Evolutionary conservation across 2,329 filamentous ascomycete genomes (phyloP).

Genomic region (Fusarium continuum): DNA sequence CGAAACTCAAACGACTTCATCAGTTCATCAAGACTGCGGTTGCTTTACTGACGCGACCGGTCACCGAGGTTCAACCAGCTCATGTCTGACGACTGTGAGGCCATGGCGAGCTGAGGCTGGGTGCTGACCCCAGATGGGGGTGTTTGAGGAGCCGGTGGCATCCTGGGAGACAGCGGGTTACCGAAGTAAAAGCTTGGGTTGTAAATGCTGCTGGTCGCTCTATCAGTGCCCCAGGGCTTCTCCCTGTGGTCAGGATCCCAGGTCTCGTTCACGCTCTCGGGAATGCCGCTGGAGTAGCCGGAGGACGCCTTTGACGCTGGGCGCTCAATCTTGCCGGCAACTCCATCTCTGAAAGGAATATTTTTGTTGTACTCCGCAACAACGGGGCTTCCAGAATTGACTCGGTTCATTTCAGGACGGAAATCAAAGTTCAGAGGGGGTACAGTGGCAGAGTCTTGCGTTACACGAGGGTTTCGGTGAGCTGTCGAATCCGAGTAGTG

Average conservation of each 20-base stretch:
- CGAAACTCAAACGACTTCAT: slow-evolving; percentile 28
- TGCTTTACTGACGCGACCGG: slow-evolving; percentile 42
- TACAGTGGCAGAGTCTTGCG: slow-evolving; percentile 74
- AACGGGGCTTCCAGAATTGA: slow-evolving; percentile 75
- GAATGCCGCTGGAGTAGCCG: slow-evolving; percentile 71
- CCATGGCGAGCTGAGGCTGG: slow-evolving; percentile 61
- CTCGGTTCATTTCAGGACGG: slow-evolving; percentile 69
- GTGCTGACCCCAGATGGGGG: slow-evolving; percentile 53
- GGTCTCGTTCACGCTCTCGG: slow-evolving; percentile 67
- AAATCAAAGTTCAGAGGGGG: slow-evolving; percentile 74
- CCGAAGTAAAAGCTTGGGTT: slow-evolving; percentile 55
- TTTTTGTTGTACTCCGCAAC: slow-evolving; percentile 66
- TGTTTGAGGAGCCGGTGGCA: slow-evolving; percentile 44
- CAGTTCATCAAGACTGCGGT: slow-evolving; percentile 28
- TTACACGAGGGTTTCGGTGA: slow-evolving; percentile 55
- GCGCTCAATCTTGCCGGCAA: slow-evolving; percentile 70
- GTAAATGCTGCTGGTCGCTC: slow-evolving; percentile 64
- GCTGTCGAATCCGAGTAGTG: slow-evolving; percentile 57
- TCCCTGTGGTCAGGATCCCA: slow-evolving; percentile 61
- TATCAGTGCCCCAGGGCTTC: slow-evolving; percentile 60
- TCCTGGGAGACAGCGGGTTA: slow-evolving; percentile 53
- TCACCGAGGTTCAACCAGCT: slow-evolving; percentile 81
- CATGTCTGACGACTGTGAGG: slow-evolving; percentile 71
- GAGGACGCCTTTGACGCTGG: slow-evolving; percentile 60
- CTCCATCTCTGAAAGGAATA: slow-evolving; percentile 63